Percentiles rank a stretch among this genome's conserved stretches.
phyloP scores from a whole-genome alignment of 2,329 filamentous ascomycete genomes.

The Fusarium sp. region DNA sequence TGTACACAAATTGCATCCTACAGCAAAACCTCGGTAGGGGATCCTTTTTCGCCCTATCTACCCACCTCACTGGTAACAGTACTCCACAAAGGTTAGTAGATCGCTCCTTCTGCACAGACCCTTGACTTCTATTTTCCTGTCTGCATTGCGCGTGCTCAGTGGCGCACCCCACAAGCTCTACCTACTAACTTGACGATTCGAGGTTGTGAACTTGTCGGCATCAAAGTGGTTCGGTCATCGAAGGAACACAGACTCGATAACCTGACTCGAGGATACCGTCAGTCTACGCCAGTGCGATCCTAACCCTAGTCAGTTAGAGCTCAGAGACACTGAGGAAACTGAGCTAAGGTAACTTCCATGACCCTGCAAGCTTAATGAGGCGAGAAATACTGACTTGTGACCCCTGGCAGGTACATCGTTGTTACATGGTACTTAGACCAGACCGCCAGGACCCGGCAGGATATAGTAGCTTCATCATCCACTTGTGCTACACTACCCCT shows the following conservation, averaged over 20 bases:
- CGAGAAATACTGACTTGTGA: slow-evolving; percentile 2
- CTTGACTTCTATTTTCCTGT: slow-evolving; percentile 25
- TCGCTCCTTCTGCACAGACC: slow-evolving; percentile 42
- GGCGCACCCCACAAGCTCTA: slow-evolving; percentile 37
- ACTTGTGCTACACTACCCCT: slow-evolving; percentile 8
- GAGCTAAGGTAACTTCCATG: slow-evolving; percentile 18
- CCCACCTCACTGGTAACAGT: slow-evolving; percentile 36
- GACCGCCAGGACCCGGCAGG: not conserved
- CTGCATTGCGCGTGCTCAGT: slow-evolving; percentile 38
- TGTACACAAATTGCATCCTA: not conserved
- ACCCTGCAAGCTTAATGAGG: slow-evolving; percentile 18
- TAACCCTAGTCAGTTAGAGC: slow-evolving; percentile 10
- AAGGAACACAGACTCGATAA: slow-evolving; percentile 3
- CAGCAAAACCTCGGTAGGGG: not conserved
- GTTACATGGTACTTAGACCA: not conserved
- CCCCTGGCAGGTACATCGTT: not conserved
- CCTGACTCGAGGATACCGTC: slow-evolving; percentile 10
- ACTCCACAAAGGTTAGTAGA: slow-evolving; percentile 37
- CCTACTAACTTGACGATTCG: not conserved
- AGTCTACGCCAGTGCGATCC: not conserved
- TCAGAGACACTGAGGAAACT: slow-evolving; percentile 3
- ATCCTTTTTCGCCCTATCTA: slow-evolving; percentile 7
- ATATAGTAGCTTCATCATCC: slow-evolving; percentile 5
- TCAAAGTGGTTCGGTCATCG: slow-evolving; percentile 31
- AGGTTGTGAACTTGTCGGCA: slow-evolving; percentile 1